Conservation (phyloP, 306 rosid species). For the Malus orientalis region DNA sequence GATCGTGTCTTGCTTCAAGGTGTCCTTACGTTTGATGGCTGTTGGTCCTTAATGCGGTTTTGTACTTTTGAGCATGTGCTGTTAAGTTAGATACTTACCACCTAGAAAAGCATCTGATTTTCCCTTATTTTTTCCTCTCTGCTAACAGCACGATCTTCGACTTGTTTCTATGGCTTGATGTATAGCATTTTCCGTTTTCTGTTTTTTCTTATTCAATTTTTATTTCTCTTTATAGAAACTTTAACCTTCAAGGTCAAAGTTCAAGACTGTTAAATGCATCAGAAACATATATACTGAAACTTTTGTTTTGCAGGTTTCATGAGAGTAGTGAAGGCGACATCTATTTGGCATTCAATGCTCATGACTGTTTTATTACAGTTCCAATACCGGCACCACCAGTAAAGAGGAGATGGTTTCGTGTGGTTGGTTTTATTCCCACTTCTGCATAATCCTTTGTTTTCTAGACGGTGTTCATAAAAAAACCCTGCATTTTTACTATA, state of each 20-base stretch:
- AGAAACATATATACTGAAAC: background rate
- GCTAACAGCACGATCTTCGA: background rate
- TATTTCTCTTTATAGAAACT: background rate
- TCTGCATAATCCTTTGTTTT: background rate
- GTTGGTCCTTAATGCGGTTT: background rate
- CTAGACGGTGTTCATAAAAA: background rate
- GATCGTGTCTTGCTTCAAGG: background rate
- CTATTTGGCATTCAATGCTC: constrained; percentile 89
- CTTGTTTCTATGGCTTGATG: background rate
- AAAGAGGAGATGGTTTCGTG: constrained; percentile 69
- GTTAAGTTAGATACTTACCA: background rate
- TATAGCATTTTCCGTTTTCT: background rate
- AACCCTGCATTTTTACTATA: background rate
- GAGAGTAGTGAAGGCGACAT: constrained; percentile 63
- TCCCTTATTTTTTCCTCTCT: background rate
- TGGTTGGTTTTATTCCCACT: constrained; percentile 51
- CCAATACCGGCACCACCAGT: constrained; percentile 56
- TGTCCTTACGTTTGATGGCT: background rate
- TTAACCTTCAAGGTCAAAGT: too few species aligned
- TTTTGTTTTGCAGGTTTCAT: constrained; percentile 56
- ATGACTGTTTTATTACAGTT: constrained; percentile 47
- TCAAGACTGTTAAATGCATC: background rate
- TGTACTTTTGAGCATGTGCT: background rate
- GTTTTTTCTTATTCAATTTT: background rate
- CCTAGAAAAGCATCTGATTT: background rate